Percentiles rank a stretch among this genome's conserved stretches.
Conservation (phyloP, 192 early-diverging fungal genomes). For the Spizellomyces sp. region DNA sequence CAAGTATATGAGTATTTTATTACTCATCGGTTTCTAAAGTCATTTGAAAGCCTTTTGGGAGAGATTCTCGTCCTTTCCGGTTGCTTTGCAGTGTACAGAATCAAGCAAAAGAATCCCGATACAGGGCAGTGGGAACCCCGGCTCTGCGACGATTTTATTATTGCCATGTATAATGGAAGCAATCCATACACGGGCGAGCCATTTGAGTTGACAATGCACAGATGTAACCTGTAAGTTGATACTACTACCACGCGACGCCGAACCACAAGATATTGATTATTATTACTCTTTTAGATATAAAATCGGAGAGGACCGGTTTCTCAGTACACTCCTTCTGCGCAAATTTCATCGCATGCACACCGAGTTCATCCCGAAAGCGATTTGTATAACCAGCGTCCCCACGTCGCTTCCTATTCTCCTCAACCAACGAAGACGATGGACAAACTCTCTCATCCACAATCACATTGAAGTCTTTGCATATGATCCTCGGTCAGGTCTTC, state of each 20-base stretch:
- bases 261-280: slow-evolving; percentile 4
- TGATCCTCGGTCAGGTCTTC: slow-evolving; percentile 88
- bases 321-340: slow-evolving; percentile 91
- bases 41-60: slow-evolving; percentile 55
- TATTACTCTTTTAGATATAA: slow-evolving; percentile 59
- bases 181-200: slow-evolving; percentile 4
- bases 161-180: slow-evolving; percentile 1
- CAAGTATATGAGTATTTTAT: slow-evolving; percentile 97
- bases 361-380: slow-evolving; percentile 93
- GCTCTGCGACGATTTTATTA: slow-evolving; percentile 1
- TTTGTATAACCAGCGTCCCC: slow-evolving; percentile 91
- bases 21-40: slow-evolving; percentile 75
- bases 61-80: slow-evolving; percentile 62
- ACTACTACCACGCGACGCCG: no score
- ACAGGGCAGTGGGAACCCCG: not conserved
- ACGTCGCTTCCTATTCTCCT: slow-evolving; percentile 81
- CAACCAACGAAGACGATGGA: slow-evolving; percentile 93
- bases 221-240: not conserved
- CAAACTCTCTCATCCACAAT: slow-evolving; percentile 97
- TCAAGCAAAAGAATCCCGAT: slow-evolving; percentile 40
- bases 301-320: slow-evolving; percentile 94
- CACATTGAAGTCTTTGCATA: slow-evolving; percentile 87
- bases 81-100: slow-evolving; percentile 95
- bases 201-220: slow-evolving; percentile 1
- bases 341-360: slow-evolving; percentile 93